phyloP scores from a whole-genome alignment of 2,329 filamentous ascomycete species.

The Pseudogymnoascus verrucosus region DNA sequence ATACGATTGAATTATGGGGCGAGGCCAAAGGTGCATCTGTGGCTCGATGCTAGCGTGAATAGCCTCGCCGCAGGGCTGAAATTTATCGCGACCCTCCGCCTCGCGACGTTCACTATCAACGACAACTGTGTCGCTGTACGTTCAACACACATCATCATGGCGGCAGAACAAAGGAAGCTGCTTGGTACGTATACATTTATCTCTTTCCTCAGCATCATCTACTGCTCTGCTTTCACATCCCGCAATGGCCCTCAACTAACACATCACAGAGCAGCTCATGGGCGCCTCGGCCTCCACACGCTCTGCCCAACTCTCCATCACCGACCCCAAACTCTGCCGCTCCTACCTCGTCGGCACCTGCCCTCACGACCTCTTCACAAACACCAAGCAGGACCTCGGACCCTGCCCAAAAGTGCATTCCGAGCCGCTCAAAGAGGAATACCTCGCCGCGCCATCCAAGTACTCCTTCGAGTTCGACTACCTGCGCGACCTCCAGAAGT shows the following conservation, averaged over 20 bases:
- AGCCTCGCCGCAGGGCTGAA: constrained; percentile 17
- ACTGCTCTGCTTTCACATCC: background rate
- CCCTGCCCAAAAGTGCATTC: constrained; percentile 82
- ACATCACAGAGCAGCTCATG: constrained; percentile 76
- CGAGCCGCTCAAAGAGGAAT: constrained; percentile 82
- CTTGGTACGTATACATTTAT: constrained; percentile 47
- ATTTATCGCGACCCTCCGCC: constrained; percentile 16
- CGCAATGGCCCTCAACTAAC: background rate
- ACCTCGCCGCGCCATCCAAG: constrained; percentile 64
- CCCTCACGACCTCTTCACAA: constrained; percentile 98
- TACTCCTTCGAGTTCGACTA: constrained; percentile 96
- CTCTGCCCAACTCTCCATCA: constrained; percentile 76
- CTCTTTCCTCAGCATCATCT: background rate
- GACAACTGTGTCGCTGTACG: constrained; percentile 8
- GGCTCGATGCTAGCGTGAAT: constrained; percentile 6
- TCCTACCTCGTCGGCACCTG: constrained; percentile 91
- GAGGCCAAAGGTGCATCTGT: constrained; percentile 4
- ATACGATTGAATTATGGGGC: background rate
- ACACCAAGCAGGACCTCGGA: constrained; percentile 96
- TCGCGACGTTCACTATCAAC: constrained; percentile 14
- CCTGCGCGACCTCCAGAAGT: constrained; percentile 88
- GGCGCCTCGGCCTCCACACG: constrained; percentile 65
- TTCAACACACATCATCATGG: constrained; percentile 50
- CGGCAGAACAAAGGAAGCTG: constrained; percentile 95
- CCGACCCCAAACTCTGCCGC: constrained; percentile 87